Evolutionary conservation across 2,329 filamentous ascomycete genomes (phyloP).

Genomic region (Aspergillus fijiensis): DNA sequence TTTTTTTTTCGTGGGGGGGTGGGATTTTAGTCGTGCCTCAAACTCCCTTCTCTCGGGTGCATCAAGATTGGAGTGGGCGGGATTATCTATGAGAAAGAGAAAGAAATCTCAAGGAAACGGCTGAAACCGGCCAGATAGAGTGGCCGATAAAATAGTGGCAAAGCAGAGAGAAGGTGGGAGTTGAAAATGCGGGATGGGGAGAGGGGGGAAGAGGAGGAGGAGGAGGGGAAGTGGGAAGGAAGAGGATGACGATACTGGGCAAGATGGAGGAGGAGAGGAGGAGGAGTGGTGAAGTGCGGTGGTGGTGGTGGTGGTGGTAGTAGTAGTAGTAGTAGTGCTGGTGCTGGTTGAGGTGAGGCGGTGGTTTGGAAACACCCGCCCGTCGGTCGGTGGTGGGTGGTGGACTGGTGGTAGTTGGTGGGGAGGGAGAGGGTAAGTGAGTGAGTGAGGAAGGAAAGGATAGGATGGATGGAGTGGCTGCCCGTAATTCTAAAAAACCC

Average conservation of each 20-base stretch:
- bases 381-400: constrained; percentile 14
- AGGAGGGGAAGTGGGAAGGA: constrained; percentile 10
- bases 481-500: constrained; percentile 13
- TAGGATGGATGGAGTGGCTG: constrained; percentile 13
- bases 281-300: constrained; percentile 10
- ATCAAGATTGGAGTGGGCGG: constrained; percentile 7
- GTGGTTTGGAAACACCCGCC: constrained; percentile 20
- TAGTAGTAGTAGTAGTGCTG: background rate
- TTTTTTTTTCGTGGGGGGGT: constrained; percentile 1
- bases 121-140: constrained; percentile 13
- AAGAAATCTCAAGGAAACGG: constrained; percentile 16
- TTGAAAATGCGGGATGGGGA: constrained; percentile 12
- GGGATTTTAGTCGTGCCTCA: constrained; percentile 11
- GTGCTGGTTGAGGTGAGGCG: constrained; percentile 17
- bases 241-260: background rate
- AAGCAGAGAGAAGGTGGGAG: constrained; percentile 14
- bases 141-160: constrained; percentile 13
- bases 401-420: too few species aligned
- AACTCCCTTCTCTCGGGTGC: constrained; percentile 11
- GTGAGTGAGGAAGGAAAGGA: background rate
- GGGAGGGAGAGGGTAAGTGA: constrained; percentile 8
- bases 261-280: constrained; percentile 3
- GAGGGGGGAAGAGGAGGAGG: constrained; percentile 8
- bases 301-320: constrained; percentile 6
- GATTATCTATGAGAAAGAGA: constrained; percentile 12